Conservation (phyloP, 805 yeast genomes). For the Cyberlindnera lachancei region DNA sequence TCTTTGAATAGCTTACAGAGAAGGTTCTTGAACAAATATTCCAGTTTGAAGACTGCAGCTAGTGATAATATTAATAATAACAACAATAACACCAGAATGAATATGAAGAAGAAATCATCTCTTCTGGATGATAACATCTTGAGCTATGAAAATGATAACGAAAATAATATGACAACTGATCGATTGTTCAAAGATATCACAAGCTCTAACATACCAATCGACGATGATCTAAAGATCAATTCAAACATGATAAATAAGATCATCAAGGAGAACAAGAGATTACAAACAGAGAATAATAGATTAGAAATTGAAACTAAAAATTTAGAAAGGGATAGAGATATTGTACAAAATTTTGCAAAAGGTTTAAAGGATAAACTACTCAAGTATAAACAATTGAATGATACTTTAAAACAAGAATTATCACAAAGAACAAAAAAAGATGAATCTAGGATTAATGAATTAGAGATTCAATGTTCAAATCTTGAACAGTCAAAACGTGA, state of each 20-base stretch:
- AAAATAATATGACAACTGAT: too few species aligned
- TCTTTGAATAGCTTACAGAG: conserved; percentile 13
- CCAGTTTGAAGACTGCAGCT: conserved; percentile 14
- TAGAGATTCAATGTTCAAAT: neutral
- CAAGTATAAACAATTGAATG: conserved; percentile 28
- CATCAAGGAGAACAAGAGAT: conserved; percentile 28
- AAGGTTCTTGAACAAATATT: conserved; percentile 15
- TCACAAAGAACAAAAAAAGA: neutral
- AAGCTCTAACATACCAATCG: conserved; percentile 13
- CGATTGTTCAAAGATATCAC: conserved; percentile 16
- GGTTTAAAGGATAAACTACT: conserved; percentile 27
- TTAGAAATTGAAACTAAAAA: conserved; percentile 26
- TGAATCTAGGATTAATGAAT: conserved; percentile 1
- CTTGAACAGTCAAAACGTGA: neutral
- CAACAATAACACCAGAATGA: too few species aligned
- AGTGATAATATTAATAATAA: too few species aligned
- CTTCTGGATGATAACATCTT: neutral
- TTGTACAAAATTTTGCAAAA: conserved; percentile 26
- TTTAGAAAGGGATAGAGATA: conserved; percentile 24
- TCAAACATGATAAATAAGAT: conserved; percentile 31
- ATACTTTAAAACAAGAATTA: conserved; percentile 14
- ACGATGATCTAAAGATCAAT: conserved; percentile 28
- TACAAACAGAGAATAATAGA: conserved; percentile 25
- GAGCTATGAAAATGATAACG: too few species aligned
- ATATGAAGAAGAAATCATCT: too few species aligned